A percentile compares a stretch with the other conserved stretches of the same genome.
These are phyloP conservation scores for Vanrija pseudolonga DNA, from an alignment of 1,284 basidiomycete species.

Conservation along the genomic window DNA sequence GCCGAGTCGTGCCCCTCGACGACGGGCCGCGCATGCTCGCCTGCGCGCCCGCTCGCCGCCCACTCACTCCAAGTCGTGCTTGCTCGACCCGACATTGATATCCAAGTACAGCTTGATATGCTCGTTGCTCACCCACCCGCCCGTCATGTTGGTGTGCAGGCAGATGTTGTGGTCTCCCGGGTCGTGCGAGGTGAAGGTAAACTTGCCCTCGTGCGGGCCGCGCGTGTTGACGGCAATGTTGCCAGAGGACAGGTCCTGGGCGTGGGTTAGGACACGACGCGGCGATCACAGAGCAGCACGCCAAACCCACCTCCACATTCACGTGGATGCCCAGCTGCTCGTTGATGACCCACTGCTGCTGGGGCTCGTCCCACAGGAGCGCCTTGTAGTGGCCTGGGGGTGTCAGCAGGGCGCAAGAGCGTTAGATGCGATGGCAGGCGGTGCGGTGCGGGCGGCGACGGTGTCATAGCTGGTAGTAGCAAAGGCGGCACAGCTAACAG, in stretches of 20 bases:
- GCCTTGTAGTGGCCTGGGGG: slow-evolving; percentile 81
- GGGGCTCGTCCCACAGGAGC: slow-evolving; percentile 78
- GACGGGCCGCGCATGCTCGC: no score
- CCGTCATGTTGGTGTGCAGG: slow-evolving; percentile 78
- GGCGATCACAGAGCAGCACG: no score
- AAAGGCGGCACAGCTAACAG: no score
- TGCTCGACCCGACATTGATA: slow-evolving; percentile 82
- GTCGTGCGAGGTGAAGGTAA: slow-evolving; percentile 96
- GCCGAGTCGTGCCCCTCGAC: no score
- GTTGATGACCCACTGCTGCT: slow-evolving; percentile 68
- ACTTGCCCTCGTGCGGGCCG: slow-evolving; percentile 82
- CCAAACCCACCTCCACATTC: slow-evolving; percentile 70
- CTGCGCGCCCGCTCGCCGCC: no score
- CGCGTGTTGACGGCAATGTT: slow-evolving; percentile 71
- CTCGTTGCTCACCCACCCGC: slow-evolving; percentile 75
- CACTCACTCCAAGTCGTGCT: slow-evolving; percentile 67
- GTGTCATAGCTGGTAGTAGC: no score
- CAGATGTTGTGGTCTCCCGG: slow-evolving; percentile 93
- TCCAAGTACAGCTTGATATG: slow-evolving; percentile 95
- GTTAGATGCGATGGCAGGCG: not conserved
- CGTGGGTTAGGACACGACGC: not conserved
- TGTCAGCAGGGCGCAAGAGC: not conserved
- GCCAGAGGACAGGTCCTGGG: slow-evolving; percentile 33
- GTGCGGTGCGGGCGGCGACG: not conserved
- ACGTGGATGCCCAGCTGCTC: slow-evolving; percentile 81